phyloP scores from a whole-genome alignment of 176 grass and related monocot genomes.

The Elymus sibiricus region DNA sequence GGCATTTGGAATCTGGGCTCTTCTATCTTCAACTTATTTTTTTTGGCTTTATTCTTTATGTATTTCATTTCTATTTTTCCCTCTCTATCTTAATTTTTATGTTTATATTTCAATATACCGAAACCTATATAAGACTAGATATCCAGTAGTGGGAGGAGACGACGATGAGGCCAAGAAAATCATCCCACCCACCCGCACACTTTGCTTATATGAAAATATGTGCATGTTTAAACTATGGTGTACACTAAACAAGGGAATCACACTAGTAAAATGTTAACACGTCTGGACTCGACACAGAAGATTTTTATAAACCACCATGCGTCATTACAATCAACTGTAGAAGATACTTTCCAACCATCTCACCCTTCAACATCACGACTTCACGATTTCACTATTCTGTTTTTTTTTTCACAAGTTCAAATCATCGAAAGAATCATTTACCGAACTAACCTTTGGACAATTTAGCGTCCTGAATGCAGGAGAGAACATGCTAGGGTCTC shows the following conservation, averaged over 20 bases:
- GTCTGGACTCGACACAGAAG: neutral
- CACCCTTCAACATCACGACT: neutral
- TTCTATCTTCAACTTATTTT: too few species aligned
- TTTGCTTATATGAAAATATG: neutral
- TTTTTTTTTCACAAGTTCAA: constrained; percentile 50
- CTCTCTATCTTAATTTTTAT: too few species aligned
- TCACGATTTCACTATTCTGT: neutral
- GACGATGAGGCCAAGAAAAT: too few species aligned
- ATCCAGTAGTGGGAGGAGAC: too few species aligned
- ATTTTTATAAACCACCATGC: neutral
- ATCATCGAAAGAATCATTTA: constrained; percentile 41
- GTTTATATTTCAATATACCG: too few species aligned
- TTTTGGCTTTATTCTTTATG: too few species aligned
- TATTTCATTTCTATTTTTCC: too few species aligned
- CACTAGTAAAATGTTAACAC: neutral
- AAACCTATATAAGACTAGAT: too few species aligned
- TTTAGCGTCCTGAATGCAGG: constrained; percentile 54
- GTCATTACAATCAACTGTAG: neutral
- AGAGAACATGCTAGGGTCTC: constrained; percentile 46
- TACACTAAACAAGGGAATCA: neutral
- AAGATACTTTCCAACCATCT: neutral
- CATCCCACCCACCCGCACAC: too few species aligned
- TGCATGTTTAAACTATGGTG: neutral
- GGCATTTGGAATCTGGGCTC: too few species aligned
- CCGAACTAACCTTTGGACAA: constrained; percentile 53